phyloP scores from a whole-genome alignment of 345 rosid genomes.

The Cardamine resedifolia region DNA sequence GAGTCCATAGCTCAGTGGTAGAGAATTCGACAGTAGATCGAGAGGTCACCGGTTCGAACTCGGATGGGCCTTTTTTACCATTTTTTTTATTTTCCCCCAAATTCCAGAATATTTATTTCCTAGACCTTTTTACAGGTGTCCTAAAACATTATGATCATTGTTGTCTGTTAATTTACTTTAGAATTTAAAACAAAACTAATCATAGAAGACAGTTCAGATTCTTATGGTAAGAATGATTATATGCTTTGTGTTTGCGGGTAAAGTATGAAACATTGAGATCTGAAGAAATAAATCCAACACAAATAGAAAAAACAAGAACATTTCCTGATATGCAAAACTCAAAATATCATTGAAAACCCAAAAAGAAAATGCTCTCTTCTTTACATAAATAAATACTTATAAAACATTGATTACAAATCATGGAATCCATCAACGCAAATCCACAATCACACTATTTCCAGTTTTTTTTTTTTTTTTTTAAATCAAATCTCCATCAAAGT shows the following conservation, averaged over 20 bases:
- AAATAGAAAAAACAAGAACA: not conserved
- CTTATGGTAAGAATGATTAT: not conserved
- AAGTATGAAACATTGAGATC: not conserved
- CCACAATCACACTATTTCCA: slow-evolving; percentile 33
- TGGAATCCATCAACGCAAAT: slow-evolving; percentile 22
- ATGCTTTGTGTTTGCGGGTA: not conserved
- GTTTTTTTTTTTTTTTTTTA: not conserved
- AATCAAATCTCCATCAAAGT: slow-evolving; percentile 11
- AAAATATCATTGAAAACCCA: slow-evolving; percentile 1
- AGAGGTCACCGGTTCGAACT: slow-evolving; percentile 67
- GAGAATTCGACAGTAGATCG: slow-evolving; percentile 90
- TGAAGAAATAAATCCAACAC: slow-evolving; percentile 3
- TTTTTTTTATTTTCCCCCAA: not conserved
- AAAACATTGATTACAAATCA: slow-evolving; percentile 18
- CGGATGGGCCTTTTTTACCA: slow-evolving; percentile 42
- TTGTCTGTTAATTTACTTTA: not conserved
- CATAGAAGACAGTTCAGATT: not conserved
- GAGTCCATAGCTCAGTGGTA: slow-evolving; percentile 91
- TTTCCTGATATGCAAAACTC: slow-evolving; percentile 8
- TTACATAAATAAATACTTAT: slow-evolving; percentile 25
- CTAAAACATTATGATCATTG: not conserved
- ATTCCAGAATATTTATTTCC: not conserved
- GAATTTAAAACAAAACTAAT: not conserved
- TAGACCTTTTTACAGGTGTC: not conserved
- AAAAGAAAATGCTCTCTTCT: slow-evolving; percentile 14